Conservation (phyloP, 768 basidiomycete genomes). For the Amanita pallidorosea region DNA sequence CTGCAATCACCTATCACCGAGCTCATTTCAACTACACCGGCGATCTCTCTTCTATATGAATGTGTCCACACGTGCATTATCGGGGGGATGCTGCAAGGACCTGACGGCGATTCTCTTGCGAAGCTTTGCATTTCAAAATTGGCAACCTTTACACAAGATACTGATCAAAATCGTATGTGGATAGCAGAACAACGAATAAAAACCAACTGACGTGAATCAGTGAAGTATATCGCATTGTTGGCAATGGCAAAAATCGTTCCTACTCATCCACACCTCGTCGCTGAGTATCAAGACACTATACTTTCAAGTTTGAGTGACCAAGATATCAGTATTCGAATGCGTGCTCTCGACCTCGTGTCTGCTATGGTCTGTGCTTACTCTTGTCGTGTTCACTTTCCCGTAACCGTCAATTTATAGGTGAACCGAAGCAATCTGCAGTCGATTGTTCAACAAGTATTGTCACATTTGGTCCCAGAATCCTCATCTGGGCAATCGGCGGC, state of each 20-base stretch:
- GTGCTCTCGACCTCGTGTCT: constrained; percentile 87
- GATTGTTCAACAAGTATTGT: constrained; percentile 82
- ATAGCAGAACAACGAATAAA: neutral
- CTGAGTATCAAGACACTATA: constrained; percentile 87
- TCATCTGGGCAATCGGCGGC: constrained; percentile 48
- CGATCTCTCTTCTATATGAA: constrained; percentile 93
- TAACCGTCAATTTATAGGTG: constrained; percentile 40
- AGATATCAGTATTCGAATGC: constrained; percentile 93
- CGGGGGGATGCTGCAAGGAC: constrained; percentile 85
- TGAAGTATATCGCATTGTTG: constrained; percentile 93
- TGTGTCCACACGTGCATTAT: constrained; percentile 98
- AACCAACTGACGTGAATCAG: constrained; percentile 28
- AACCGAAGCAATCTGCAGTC: constrained; percentile 77
- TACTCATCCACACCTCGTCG: constrained; percentile 79
- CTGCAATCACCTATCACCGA: constrained; percentile 90
- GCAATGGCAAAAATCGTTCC: constrained; percentile 96
- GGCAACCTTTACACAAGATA: constrained; percentile 81
- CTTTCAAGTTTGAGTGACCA: constrained; percentile 83
- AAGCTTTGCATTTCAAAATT: constrained; percentile 88
- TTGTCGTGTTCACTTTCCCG: constrained; percentile 1
- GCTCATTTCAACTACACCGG: constrained; percentile 90
- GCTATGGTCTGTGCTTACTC: constrained; percentile 59
- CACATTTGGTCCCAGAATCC: constrained; percentile 66
- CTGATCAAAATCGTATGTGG: constrained; percentile 88
- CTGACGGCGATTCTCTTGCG: constrained; percentile 71